These are phyloP conservation scores for Gracilariopsis chorda DNA, from an alignment of 23 red algal genomes.

Conservation along the genomic window DNA sequence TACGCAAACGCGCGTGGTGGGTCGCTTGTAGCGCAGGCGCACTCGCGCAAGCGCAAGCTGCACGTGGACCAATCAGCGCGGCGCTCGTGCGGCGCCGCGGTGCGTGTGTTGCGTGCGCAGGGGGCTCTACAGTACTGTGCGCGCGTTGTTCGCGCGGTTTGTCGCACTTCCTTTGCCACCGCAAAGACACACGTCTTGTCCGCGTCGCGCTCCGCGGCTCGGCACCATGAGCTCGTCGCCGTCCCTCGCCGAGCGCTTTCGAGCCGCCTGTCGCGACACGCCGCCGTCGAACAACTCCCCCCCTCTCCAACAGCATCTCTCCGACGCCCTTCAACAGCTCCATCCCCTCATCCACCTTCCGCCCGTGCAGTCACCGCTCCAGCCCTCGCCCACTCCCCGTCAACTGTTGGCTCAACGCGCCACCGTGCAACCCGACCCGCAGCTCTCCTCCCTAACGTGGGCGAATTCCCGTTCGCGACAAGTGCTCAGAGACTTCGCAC, in stretches of 20 bases:
- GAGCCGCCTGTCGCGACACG: not conserved
- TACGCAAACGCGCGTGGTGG: no score
- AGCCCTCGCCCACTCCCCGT: not conserved
- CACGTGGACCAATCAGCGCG: not conserved
- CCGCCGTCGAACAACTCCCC: not conserved
- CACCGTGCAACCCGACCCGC: not conserved
- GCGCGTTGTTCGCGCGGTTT: no score
- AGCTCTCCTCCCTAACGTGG: not conserved
- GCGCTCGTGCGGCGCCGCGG: no score
- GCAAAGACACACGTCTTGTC: not conserved
- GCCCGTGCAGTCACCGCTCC: not conserved
- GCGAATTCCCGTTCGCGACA: not conserved
- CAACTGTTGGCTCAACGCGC: not conserved
- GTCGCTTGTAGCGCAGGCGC: no score
- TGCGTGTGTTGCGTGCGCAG: no score
- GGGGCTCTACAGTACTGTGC: not conserved
- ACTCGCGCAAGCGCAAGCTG: not conserved
- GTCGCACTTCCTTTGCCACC: no score
- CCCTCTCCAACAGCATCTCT: not conserved
- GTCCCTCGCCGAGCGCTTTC: no score
- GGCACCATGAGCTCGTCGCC: not conserved
- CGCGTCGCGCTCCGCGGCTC: not conserved
- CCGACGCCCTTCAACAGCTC: no score
- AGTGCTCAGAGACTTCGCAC: not conserved
- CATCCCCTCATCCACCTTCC: not conserved